Conservation (phyloP, 1,139 yeast species). For the Diutina sp. region DNA sequence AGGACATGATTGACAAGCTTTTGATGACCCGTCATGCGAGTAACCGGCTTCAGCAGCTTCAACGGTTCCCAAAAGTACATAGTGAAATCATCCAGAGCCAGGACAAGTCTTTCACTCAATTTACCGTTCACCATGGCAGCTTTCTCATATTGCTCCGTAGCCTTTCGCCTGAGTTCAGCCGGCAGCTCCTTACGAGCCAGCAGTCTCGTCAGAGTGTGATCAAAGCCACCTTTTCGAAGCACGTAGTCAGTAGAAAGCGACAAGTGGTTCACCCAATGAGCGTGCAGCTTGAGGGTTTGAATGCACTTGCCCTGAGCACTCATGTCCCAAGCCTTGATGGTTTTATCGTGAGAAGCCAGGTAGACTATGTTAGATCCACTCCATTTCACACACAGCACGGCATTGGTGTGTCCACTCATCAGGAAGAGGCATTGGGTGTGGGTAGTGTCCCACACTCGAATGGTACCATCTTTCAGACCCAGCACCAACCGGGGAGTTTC, state of each 20-base stretch:
- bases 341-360: conserved; percentile 90
- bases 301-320: conserved; percentile 66
- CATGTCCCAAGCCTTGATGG: conserved; percentile 83
- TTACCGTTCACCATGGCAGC: conserved; percentile 64
- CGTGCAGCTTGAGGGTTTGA: conserved; percentile 76
- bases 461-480: conserved; percentile 85
- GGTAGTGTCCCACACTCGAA: conserved; percentile 85
- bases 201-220: conserved; percentile 24
- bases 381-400: conserved; percentile 95
- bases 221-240: conserved; percentile 71
- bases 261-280: conserved; percentile 96
- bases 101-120: conserved; percentile 69
- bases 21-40: conserved; percentile 96
- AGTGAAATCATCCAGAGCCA: conserved; percentile 95
- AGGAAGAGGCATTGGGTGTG: conserved; percentile 55
- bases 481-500: conserved; percentile 66
- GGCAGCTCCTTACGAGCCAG: conserved; percentile 11
- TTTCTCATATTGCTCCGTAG: conserved; percentile 51
- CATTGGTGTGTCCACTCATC: conserved; percentile 77
- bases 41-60: conserved; percentile 66
- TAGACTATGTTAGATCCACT: conserved; percentile 80
- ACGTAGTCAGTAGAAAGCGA: conserved; percentile 87
- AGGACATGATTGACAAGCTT: conserved; percentile 92
- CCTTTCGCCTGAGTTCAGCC: conserved; percentile 22
- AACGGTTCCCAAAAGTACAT: conserved; percentile 96